Evolutionary conservation across 1,139 yeast genomes (phyloP).

Genomic region (Scheffersomyces segobiensis): DNA sequence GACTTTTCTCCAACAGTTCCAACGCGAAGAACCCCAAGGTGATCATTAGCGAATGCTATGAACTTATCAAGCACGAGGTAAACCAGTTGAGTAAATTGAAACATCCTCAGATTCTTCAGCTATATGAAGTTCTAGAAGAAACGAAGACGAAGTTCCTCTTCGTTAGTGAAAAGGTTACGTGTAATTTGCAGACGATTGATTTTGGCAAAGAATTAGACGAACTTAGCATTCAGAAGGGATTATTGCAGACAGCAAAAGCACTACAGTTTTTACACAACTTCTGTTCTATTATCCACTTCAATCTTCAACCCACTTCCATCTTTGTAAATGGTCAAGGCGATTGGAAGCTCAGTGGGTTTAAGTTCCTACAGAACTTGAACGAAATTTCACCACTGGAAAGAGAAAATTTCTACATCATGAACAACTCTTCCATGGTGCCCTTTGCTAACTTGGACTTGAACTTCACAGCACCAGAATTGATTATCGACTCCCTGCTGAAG

Average conservation of each 20-base stretch:
- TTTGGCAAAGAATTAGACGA: constrained; percentile 54
- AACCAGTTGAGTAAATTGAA: constrained; percentile 73
- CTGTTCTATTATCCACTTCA: constrained; percentile 75
- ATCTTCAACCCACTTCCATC: constrained; percentile 75
- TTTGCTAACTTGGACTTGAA: constrained; percentile 72
- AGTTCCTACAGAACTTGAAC: constrained; percentile 57
- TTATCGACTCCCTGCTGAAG: constrained; percentile 51
- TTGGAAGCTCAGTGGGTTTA: constrained; percentile 87
- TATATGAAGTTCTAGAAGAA: constrained; percentile 87
- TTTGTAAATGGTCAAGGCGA: constrained; percentile 84
- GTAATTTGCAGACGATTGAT: constrained; percentile 53
- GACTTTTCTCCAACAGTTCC: constrained; percentile 49
- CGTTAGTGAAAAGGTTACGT: constrained; percentile 78
- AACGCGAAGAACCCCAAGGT: constrained; percentile 36
- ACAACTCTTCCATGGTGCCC: constrained; percentile 75
- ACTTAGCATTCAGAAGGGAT: constrained; percentile 79
- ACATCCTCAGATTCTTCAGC: constrained; percentile 82
- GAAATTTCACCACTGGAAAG: constrained; percentile 49
- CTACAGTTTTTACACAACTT: constrained; percentile 78
- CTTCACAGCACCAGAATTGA: constrained; percentile 75
- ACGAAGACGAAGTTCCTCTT: constrained; percentile 75
- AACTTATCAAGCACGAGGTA: constrained; percentile 51
- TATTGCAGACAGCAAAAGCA: constrained; percentile 76
- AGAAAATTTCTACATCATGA: constrained; percentile 59
- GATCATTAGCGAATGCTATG: constrained; percentile 41